Conservation (phyloP, 2,329 filamentous ascomycete genomes). For the Plenodomus tracheiphilus region DNA sequence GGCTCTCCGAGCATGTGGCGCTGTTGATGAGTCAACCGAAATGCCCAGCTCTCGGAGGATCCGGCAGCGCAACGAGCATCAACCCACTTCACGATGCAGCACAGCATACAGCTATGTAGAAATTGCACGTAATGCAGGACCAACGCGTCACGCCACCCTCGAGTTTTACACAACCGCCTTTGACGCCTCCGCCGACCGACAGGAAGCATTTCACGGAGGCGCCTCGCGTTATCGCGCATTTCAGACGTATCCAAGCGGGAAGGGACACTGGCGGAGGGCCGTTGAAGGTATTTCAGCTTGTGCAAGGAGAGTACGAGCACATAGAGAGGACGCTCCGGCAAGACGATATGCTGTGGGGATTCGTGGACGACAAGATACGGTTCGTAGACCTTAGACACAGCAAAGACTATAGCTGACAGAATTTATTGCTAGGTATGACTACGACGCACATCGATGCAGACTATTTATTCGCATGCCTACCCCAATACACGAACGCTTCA, state of each 20-base stretch:
- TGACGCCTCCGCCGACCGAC: conserved; percentile 18
- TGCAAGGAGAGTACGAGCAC: not conserved
- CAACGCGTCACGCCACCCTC: conserved; percentile 17
- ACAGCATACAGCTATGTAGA: conserved; percentile 15
- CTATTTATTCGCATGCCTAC: conserved; percentile 27
- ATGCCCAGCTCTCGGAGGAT: not conserved
- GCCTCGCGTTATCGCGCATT: conserved; percentile 17
- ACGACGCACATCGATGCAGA: conserved; percentile 9
- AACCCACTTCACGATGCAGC: conserved; percentile 15
- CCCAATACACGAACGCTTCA: conserved; percentile 22
- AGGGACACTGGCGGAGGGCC: not conserved
- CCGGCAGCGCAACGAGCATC: conserved; percentile 1
- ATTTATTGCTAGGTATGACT: conserved; percentile 21
- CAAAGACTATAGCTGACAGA: conserved; percentile 9
- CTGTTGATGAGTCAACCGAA: conserved; percentile 13
- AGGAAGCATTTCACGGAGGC: conserved; percentile 16
- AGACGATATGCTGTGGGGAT: not conserved
- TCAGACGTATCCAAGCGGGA: conserved; percentile 18
- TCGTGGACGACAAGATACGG: conserved; percentile 1
- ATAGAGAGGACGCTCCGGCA: not conserved
- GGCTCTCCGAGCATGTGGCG: not conserved
- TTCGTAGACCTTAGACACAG: conserved; percentile 7
- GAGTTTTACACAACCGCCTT: conserved; percentile 16
- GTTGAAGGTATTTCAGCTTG: not conserved
- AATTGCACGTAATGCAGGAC: conserved; percentile 8